Conservation (phyloP, 1,284 basidiomycete species). For the Xerocomus amazonicus region DNA sequence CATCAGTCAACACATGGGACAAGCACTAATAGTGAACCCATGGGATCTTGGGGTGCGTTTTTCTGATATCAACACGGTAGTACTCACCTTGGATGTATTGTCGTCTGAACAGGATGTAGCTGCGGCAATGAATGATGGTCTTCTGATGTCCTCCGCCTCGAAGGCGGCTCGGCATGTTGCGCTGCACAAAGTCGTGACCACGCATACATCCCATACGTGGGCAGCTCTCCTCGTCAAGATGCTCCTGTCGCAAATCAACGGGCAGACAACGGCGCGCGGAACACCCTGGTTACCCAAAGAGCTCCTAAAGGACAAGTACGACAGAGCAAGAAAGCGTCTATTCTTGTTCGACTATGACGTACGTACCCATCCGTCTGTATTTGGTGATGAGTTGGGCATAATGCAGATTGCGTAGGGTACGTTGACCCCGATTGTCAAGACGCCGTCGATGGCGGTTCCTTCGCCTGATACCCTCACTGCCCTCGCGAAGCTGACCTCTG, state of each 20-base stretch:
- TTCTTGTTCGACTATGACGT: slow-evolving; percentile 97
- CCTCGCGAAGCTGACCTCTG: slow-evolving; percentile 68
- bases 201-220: slow-evolving; percentile 96
- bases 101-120: slow-evolving; percentile 69
- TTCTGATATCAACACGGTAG: background rate
- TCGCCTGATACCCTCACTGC: slow-evolving; percentile 74
- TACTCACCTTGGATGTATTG: background rate
- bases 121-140: slow-evolving; percentile 88
- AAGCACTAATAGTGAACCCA: slow-evolving; percentile 82
- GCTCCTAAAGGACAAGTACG: slow-evolving; percentile 64
- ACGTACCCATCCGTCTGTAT: slow-evolving; percentile 30
- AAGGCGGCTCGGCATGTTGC: slow-evolving; percentile 74
- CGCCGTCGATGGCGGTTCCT: slow-evolving; percentile 85
- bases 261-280: slow-evolving; percentile 79
- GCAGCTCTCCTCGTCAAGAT: slow-evolving; percentile 87
- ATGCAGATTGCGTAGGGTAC: slow-evolving; percentile 62
- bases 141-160: slow-evolving; percentile 79
- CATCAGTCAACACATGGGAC: slow-evolving; percentile 83
- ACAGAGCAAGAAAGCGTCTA: slow-evolving; percentile 75
- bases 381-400: background rate
- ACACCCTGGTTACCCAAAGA: slow-evolving; percentile 82
- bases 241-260: slow-evolving; percentile 79
- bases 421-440: slow-evolving; percentile 94
- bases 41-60: slow-evolving; percentile 76
- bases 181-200: slow-evolving; percentile 84